Conservation (phyloP, 495 filamentous ascomycete species). For the Neurospora sp. region DNA sequence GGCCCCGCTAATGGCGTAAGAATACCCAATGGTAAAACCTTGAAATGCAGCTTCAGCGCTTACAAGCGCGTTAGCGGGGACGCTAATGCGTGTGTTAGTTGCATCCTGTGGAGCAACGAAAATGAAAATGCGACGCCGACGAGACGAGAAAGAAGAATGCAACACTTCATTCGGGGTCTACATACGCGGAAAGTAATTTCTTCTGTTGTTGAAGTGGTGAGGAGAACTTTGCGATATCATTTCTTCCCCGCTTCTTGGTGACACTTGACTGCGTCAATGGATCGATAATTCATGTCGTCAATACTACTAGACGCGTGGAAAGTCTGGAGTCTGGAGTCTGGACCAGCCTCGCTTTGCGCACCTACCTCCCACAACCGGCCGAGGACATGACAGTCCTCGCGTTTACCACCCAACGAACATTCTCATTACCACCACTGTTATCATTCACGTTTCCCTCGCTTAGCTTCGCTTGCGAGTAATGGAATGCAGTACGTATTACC, state of each 20-base stretch:
- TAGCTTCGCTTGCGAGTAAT: neutral
- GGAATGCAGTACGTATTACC: neutral
- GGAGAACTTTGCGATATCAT: too few species aligned
- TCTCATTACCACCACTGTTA: neutral
- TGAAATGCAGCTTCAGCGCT: conserved; percentile 13
- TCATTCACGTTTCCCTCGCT: neutral
- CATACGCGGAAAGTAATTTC: too few species aligned
- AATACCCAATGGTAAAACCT: conserved; percentile 8
- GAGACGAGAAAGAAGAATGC: neutral
- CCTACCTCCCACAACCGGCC: neutral
- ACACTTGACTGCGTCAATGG: too few species aligned
- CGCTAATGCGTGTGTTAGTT: neutral
- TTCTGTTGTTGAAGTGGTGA: too few species aligned
- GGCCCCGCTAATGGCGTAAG: conserved; percentile 13
- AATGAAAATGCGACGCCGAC: neutral
- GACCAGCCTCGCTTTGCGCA: neutral
- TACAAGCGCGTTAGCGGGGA: conserved; percentile 19
- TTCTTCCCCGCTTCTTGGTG: neutral
- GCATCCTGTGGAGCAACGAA: neutral
- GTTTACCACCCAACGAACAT: too few species aligned
- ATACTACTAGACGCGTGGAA: too few species aligned
- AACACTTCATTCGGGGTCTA: neutral
- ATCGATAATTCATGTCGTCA: too few species aligned
- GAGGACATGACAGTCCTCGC: neutral
- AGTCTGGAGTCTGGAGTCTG: too few species aligned